Conservation (phyloP, 306 rosid genomes). For the Trifolium pratense region DNA sequence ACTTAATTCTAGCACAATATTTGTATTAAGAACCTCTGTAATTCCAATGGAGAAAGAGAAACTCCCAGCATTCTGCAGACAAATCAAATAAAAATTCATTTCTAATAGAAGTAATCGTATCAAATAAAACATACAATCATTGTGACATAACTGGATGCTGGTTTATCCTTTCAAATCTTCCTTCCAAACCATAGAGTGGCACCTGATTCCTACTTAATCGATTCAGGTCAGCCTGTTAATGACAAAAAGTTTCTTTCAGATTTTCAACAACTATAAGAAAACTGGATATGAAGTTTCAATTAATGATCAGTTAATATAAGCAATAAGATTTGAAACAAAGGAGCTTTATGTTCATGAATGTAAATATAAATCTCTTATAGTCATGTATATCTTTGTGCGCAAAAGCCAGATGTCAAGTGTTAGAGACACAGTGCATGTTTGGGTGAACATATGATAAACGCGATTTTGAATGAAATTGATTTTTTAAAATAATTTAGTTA, state of each 20-base stretch:
- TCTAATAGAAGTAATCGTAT: conserved; percentile 5
- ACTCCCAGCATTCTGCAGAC: conserved; percentile 76
- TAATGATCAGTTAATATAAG: background rate
- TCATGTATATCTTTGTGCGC: background rate
- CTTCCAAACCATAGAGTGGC: conserved; percentile 84
- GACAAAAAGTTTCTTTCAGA: conserved; percentile 36
- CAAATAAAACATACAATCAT: conserved; percentile 39
- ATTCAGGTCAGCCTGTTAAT: conserved; percentile 79
- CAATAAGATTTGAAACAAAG: conserved; percentile 13
- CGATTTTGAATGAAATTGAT: background rate
- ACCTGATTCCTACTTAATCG: conserved; percentile 72
- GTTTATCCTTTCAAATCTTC: conserved; percentile 93
- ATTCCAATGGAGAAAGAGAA: conserved; percentile 92
- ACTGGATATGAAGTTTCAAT: conserved; percentile 2
- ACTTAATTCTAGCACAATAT: conserved; percentile 84
- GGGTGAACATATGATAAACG: background rate
- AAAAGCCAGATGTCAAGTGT: conserved; percentile 4
- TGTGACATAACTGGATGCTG: conserved; percentile 87
- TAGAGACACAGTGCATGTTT: background rate
- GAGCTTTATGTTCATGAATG: conserved; percentile 1
- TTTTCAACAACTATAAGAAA: conserved; percentile 33
- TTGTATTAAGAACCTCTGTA: conserved; percentile 89
- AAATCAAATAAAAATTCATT: conserved; percentile 39
- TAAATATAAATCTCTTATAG: conserved; percentile 20
- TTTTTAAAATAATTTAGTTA: background rate